Evolutionary conservation across 345 rosid species (phyloP), one percentile per base, ranked within the genome.

Genomic region (Corchorus olitorius): DNA sequence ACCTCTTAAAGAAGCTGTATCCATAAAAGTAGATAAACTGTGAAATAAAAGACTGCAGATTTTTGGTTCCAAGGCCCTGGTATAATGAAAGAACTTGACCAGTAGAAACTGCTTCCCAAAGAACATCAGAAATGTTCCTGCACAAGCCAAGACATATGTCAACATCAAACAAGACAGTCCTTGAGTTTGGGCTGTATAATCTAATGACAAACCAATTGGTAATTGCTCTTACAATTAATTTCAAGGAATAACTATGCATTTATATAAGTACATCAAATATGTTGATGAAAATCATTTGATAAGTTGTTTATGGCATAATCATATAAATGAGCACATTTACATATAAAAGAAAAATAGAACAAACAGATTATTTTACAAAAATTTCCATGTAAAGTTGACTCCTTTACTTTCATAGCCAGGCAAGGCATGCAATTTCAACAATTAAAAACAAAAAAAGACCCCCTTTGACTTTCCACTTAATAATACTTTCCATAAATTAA

Each of bases 1-100:
- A 74, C 81, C 95, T 88, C 81, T 92, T 96, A 83, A 96, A 96
- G 84, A 88, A 88, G 87, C 97, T 93, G 77, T 91, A 91, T 17
- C 94, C 94, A 48, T 89, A 92, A 84, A 92, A 92, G 84, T 92
- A 92, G 53, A 92, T 70, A 70, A 92, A 92, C 72, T 89, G 91
- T 12, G 97, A 92, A 75, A 92, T 81, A 77, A 90, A 86, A 6
- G 97, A 89, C 79, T 90, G 94, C 72, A 92, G 79, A 82, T 90
- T 92, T 86, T 92, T 90, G 0, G 97, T 90, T 72, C 92, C 90
- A 55, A 92, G 83, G 54, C 94, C 97, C 80, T 90, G 97, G 82
- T 92, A 92, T 61, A 92, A 73, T 16, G 97, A 92, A 75, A 83
- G 80, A 81, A 86, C 73, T 76, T 84, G 89, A 11, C 86, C 64